Evolutionary conservation across 2,329 filamentous ascomycete genomes (phyloP).

Genomic region (Diaporthe sp.): DNA sequence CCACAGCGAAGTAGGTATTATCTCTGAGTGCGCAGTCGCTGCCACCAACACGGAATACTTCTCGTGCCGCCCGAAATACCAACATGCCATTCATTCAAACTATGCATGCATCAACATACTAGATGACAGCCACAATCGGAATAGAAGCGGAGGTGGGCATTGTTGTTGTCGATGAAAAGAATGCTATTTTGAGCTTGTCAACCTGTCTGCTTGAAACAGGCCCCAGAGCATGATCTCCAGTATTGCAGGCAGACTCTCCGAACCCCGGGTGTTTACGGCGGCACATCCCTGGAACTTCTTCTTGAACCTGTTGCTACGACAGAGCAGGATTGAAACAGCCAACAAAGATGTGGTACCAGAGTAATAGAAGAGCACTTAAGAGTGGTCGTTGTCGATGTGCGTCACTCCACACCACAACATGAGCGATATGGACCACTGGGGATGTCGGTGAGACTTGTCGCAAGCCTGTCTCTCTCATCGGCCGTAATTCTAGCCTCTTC

Average conservation of each 20-base stretch:
- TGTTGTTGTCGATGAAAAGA: background rate
- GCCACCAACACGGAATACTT: background rate
- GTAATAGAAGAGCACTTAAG: background rate
- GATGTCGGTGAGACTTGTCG: background rate
- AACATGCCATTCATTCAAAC: background rate
- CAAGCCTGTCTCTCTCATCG: background rate
- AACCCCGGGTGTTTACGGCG: background rate
- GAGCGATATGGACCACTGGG: background rate
- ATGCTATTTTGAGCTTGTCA: conserved; percentile 9
- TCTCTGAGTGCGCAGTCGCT: background rate
- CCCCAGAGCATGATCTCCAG: background rate
- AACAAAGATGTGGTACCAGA: background rate
- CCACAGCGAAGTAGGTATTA: background rate
- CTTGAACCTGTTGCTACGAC: background rate
- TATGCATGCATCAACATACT: background rate
- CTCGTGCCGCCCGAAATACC: background rate
- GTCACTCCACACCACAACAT: background rate
- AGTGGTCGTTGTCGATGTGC: background rate
- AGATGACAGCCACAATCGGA: background rate
- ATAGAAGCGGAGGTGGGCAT: background rate
- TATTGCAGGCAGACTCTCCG: background rate
- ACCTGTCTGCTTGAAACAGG: background rate
- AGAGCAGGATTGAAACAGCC: background rate
- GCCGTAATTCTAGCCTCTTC: background rate
- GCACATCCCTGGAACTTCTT: background rate